A percentile compares a stretch with the other conserved stretches of the same genome.
Conservation (phyloP, 192 early-diverging fungal genomes). For the Mortierella alpina region DNA sequence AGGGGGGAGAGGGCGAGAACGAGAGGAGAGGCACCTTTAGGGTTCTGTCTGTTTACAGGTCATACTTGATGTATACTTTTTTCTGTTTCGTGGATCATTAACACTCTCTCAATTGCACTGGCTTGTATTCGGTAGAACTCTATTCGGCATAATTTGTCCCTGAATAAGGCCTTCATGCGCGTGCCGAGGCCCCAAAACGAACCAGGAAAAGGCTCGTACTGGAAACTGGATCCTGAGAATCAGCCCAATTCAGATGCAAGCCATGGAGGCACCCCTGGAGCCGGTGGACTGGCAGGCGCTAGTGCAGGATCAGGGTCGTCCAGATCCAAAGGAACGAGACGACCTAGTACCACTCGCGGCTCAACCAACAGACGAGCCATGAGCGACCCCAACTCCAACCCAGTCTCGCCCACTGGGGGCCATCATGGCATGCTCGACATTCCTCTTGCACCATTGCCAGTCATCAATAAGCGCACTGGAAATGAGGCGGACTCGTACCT, state of each 20-base stretch:
- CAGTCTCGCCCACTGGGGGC: conserved; percentile 16
- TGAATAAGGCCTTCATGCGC: conserved; percentile 86
- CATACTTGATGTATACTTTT: neutral
- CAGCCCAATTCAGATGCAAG: conserved; percentile 14
- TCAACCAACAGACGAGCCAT: conserved; percentile 12
- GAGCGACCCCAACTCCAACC: conserved; percentile 38
- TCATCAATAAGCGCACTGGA: conserved; percentile 21
- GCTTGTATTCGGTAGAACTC: conserved; percentile 69
- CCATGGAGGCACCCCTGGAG: neutral
- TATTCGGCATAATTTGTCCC: conserved; percentile 87
- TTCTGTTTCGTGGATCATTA: neutral
- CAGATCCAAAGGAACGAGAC: conserved; percentile 19
- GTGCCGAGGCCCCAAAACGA: conserved; percentile 77
- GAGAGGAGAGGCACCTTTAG: neutral
- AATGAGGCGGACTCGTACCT: conserved; percentile 27
- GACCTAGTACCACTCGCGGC: conserved; percentile 22
- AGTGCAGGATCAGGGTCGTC: conserved; percentile 14
- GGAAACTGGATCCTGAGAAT: conserved; percentile 69
- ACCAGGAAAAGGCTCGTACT: conserved; percentile 76
- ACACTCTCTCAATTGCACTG: neutral
- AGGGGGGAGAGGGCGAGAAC: neutral
- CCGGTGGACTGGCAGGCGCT: conserved; percentile 23
- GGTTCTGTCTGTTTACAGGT: conserved; percentile 2
- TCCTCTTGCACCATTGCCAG: conserved; percentile 23
- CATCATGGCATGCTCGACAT: conserved; percentile 21